phyloP scores from a whole-genome alignment of 306 rosid species.

The Rosa chinensis region DNA sequence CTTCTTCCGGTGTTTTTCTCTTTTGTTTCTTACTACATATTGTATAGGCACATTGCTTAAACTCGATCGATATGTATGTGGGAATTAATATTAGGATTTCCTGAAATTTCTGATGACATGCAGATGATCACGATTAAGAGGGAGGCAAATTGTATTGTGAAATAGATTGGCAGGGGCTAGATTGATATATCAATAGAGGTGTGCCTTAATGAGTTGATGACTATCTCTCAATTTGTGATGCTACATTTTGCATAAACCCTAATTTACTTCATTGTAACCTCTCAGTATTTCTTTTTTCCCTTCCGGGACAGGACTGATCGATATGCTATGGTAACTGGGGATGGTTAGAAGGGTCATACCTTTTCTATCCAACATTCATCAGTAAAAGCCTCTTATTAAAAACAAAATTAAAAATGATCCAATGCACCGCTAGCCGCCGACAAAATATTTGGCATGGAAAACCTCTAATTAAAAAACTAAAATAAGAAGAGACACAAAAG shows the following conservation, averaged over 20 bases:
- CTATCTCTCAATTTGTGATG: neutral
- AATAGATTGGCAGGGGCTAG: neutral
- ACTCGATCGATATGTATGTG: neutral
- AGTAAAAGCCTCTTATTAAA: too few species aligned
- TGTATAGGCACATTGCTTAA: neutral
- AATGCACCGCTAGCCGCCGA: too few species aligned
- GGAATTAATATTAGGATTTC: neutral
- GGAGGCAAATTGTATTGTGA: neutral
- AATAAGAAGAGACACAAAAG: too few species aligned
- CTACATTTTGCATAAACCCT: neutral
- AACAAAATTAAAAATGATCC: too few species aligned
- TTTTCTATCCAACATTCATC: too few species aligned
- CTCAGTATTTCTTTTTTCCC: too few species aligned
- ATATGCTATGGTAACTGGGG: too few species aligned
- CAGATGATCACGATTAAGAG: neutral
- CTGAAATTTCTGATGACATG: neutral
- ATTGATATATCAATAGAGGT: neutral
- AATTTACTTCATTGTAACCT: neutral
- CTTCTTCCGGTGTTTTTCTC: conserved; percentile 11
- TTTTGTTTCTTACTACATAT: conserved; percentile 5
- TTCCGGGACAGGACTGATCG: too few species aligned
- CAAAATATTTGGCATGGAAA: too few species aligned
- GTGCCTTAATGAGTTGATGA: neutral
- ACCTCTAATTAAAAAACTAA: too few species aligned
- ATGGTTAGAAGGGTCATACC: too few species aligned